phyloP scores from a whole-genome alignment of 1,284 basidiomycete genomes.

The Thecaphora frezii region DNA sequence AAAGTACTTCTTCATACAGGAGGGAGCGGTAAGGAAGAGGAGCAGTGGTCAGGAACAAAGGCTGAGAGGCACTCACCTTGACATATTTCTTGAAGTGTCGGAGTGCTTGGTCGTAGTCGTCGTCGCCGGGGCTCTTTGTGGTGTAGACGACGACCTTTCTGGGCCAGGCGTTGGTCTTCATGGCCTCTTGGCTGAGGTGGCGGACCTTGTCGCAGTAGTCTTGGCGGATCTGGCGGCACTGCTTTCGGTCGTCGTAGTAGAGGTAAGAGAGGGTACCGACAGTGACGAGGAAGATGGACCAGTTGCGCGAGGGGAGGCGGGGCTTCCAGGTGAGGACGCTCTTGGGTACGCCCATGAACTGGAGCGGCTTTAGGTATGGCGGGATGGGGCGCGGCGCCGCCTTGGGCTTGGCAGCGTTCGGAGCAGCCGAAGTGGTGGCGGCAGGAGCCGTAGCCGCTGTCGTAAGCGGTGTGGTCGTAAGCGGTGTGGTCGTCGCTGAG shows the following conservation, averaged over 20 bases:
- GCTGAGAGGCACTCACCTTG: slow-evolving; percentile 65
- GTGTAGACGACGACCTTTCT: slow-evolving; percentile 85
- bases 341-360: slow-evolving; percentile 62
- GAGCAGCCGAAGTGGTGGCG: no score
- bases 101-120: slow-evolving; percentile 80
- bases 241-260: slow-evolving; percentile 80
- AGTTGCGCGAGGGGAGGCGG: slow-evolving; percentile 80
- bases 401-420: slow-evolving; percentile 14
- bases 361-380: slow-evolving; percentile 56
- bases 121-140: slow-evolving; percentile 89
- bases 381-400: slow-evolving; percentile 35
- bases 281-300: slow-evolving; percentile 84
- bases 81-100: slow-evolving; percentile 92
- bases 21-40: no score
- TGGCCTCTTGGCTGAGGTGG: slow-evolving; percentile 71
- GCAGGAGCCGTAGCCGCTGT: slow-evolving; percentile 2
- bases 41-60: no score
- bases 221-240: slow-evolving; percentile 75
- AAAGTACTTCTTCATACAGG: no score
- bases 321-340: slow-evolving; percentile 62
- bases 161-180: slow-evolving; percentile 70
- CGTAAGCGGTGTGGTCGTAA: slow-evolving; percentile 2
- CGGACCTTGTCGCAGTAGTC: slow-evolving; percentile 79
- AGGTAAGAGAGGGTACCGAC: slow-evolving; percentile 71
- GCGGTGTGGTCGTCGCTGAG: slow-evolving; percentile 1